Percentiles rank a stretch among this genome's conserved stretches.
These are phyloP conservation scores for Podaxis carcinomalis DNA, from an alignment of 768 basidiomycete genomes.

Conservation along the genomic window DNA sequence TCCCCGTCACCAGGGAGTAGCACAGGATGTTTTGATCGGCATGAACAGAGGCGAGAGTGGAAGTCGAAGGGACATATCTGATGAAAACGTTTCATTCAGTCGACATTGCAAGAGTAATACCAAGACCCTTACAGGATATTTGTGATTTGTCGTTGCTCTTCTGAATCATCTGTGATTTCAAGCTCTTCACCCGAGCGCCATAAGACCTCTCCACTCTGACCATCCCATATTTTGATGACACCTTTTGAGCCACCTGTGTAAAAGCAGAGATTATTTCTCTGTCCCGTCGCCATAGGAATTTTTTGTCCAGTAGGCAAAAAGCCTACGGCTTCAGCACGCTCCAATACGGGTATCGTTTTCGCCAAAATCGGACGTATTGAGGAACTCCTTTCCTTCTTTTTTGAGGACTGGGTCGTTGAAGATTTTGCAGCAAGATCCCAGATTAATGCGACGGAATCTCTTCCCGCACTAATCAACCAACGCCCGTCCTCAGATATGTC, in stretches of 20 bases:
- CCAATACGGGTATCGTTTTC: slow-evolving; percentile 79
- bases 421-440: slow-evolving; percentile 71
- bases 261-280: slow-evolving; percentile 48
- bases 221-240: slow-evolving; percentile 82
- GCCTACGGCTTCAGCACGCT: slow-evolving; percentile 86
- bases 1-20: slow-evolving; percentile 68
- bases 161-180: slow-evolving; percentile 46
- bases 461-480: slow-evolving; percentile 87
- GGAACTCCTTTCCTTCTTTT: slow-evolving; percentile 37
- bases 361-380: slow-evolving; percentile 45
- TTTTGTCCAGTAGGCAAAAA: slow-evolving; percentile 52
- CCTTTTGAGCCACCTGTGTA: slow-evolving; percentile 95
- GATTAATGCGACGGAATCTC: slow-evolving; percentile 88
- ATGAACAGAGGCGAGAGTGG: slow-evolving; percentile 76
- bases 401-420: slow-evolving; percentile 20
- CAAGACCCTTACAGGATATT: slow-evolving; percentile 66
- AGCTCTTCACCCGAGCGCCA: slow-evolving; percentile 54
- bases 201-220: slow-evolving; percentile 55
- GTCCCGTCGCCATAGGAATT: slow-evolving; percentile 37
- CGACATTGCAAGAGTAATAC: slow-evolving; percentile 5
- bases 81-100: slow-evolving; percentile 14
- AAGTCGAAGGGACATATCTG: slow-evolving; percentile 66
- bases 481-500: slow-evolving; percentile 82
- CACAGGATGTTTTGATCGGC: slow-evolving; percentile 97
- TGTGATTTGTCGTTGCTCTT: slow-evolving; percentile 82